Evolutionary conservation across 306 rosid genomes (phyloP), one percentile per base, ranked within the genome.

Genomic region (Pterocarpus santalinus): DNA sequence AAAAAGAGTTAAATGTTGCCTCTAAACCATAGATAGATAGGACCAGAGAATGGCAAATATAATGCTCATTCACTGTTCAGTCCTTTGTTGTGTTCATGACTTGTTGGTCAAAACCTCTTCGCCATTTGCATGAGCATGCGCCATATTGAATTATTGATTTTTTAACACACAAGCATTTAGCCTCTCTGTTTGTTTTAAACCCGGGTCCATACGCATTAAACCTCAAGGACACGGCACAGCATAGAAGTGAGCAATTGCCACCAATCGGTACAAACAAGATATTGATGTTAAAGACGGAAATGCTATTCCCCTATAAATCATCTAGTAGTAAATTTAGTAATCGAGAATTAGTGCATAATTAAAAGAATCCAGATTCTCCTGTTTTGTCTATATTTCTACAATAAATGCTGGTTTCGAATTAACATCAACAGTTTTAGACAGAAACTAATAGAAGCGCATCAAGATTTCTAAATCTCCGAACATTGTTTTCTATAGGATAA

Each of bases 201-300:
- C 39, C 30, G 79, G 83, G 87, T 65, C 88, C 81, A 81, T 74
- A 38, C 2, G 75, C 84, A 75, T 66, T 60, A 77, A 77, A 77
- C 84, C 78, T 84, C 72, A 69, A 78, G 78, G 76, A 75, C 65
- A 65, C 55, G 69, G 80, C 86, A 86, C 88, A 86, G 67, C 64
- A 61, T 63, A 65, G 67, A 70, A 35, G 65, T 72, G 80, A 80
- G 80, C 61, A 69, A 60, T 68, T 80, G 80, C 80, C 79, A 69
- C 56, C 80, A 64, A 49, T 13, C 60, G 78, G 80, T 62, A 72
- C 75, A 74, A 74, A n/a, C 35, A 83, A 72, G 72, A 72, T 51
- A 69, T 30, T 58, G 52, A n/a, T 76, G 73, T 46, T 34, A 73
- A 57, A 80, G 80, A 64, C 58, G 55, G 39, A 71, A 44, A 57